Percentiles rank a stretch among this genome's conserved stretches.
Conservation (phyloP, 1,139 yeast genomes). For the Saccharomyces hybrid region DNA sequence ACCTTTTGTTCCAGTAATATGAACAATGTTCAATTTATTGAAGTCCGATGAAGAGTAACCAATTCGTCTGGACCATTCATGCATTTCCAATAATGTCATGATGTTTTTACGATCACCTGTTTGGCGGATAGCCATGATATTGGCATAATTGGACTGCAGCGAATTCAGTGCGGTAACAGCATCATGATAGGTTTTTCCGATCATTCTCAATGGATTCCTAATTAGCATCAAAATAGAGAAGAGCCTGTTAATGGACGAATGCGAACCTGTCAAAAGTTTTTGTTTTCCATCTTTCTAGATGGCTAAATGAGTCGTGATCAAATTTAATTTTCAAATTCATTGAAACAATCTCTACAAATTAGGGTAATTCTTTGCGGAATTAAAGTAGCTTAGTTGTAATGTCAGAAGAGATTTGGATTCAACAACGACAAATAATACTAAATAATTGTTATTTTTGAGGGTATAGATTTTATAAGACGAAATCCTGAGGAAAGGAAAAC, state of each 20-base stretch:
- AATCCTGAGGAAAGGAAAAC: neutral
- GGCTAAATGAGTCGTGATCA: neutral
- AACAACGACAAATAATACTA: neutral
- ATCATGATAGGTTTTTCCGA: constrained; percentile 39
- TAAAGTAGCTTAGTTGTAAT: neutral
- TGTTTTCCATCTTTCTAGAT: neutral
- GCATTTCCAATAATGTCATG: constrained; percentile 75
- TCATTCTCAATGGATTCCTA: constrained; percentile 17
- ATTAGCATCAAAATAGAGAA: constrained; percentile 13
- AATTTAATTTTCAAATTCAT: neutral
- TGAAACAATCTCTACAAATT: neutral
- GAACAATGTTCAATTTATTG: constrained; percentile 69
- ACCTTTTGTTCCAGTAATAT: constrained; percentile 96
- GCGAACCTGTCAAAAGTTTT: neutral
- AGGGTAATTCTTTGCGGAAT: neutral
- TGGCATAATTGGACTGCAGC: constrained; percentile 84
- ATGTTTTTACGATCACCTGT: constrained; percentile 65
- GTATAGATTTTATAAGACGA: neutral
- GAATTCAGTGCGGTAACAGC: constrained; percentile 82
- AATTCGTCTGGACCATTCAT: constrained; percentile 80
- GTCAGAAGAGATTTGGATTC: neutral
- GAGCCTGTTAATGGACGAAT: neutral
- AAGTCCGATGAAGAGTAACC: constrained; percentile 72
- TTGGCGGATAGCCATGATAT: constrained; percentile 72
- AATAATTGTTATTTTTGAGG: neutral